Evolutionary conservation across 169 alveolate genomes (phyloP), one percentile per base, ranked within the genome.

Genomic region (Eimeria praecox): DNA sequence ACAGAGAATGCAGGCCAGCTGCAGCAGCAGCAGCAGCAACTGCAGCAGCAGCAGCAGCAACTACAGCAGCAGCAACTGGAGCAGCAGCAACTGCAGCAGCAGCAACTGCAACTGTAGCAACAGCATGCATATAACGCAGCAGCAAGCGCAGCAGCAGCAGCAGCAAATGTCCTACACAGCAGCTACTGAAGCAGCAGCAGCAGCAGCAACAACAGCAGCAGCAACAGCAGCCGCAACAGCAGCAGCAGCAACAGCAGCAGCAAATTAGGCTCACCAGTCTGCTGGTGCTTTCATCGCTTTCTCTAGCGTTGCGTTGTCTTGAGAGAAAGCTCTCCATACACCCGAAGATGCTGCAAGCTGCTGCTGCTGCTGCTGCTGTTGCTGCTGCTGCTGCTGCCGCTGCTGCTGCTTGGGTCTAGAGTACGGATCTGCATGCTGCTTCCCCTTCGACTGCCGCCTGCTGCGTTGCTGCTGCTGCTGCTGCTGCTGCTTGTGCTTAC

Each of bases 351-450:
- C 59, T 18, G 30, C 77, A 20, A 20, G 71, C 52, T 40, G 62
- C 91, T 83, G 91, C 91, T 83, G 91, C 91, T 83, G 77, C 91
- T 83, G 91, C 77, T 83, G 91, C 38, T 42, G 59, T 22, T 40
- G 59, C 59, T 42, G 90, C 69, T 83, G 91, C 54, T 42, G 59
- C 24, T 27, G 40, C 42, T 30, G 85, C 40, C 16, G 64, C 59
- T 42, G 16, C 88, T 78, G 64, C 88, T 40, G 59, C 90, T 46
- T 40, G 18, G 86, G n/a, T 35, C 33, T 75, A 10, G 59, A 5
- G 24, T 20, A 64, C 38, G 75, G 75, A 16, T 0, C n/a, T 42
- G 54, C 20, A 22, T 46, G 90, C 71, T 49, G 91, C 77, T 42
- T 44, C 18, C 42, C 14, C 42, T 46, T 80, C 1, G 89, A n/a